Base-by-base conservation (phyloP, 371 early-diverging fungal species). In the Circinella umbellata region DNA sequence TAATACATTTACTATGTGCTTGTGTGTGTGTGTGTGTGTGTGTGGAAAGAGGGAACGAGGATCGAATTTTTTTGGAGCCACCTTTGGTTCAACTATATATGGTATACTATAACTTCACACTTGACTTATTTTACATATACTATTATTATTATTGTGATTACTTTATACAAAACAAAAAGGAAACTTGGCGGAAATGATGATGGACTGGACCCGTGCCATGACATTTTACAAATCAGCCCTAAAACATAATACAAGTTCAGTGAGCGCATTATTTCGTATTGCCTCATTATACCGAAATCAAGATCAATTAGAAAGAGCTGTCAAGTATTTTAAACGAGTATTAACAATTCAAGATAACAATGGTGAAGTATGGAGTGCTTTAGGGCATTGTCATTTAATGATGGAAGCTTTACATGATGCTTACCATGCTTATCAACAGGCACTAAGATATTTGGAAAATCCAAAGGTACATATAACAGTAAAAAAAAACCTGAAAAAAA, bases 311-410 rank as follows among this genome's bases (percentile, higher is more conserved):
- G 74, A 73, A 42, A 83, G 89, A 86, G 98, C 97, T 11, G 92
- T 94, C 14, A 95, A 95, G 38, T 94, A 90, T 76, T 96, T 94
- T 71, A 92, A 95, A 69, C 88, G 95, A 17, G 87, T 94, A 34
- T 77, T 98, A 27, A 78, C 85, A 65, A 90, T 96, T 39, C 92
- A 96, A 68, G 85, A 84, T 36, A 79, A 76, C 49, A 94, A 94
- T 74, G 98, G 97, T 18, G 96, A 97, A 66, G 90, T 93, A 42
- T 96, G 97, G 97, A 95, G 94, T 15, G 92, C 94, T 6, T 85
- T 97, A 36, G 96, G 96, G 17, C 95, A 97, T 78, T 96, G 96
- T 79, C 95, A 95, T 76, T 83, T 97, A 63, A 93, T 95, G 96
- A 88, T 92, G 86, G 97, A 96, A 72, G 93, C 97, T 63, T 82